Percentiles rank a stretch among this genome's conserved stretches.
Conservation (phyloP, 2,329 filamentous ascomycete species). For the Geosmithia putterillii region DNA sequence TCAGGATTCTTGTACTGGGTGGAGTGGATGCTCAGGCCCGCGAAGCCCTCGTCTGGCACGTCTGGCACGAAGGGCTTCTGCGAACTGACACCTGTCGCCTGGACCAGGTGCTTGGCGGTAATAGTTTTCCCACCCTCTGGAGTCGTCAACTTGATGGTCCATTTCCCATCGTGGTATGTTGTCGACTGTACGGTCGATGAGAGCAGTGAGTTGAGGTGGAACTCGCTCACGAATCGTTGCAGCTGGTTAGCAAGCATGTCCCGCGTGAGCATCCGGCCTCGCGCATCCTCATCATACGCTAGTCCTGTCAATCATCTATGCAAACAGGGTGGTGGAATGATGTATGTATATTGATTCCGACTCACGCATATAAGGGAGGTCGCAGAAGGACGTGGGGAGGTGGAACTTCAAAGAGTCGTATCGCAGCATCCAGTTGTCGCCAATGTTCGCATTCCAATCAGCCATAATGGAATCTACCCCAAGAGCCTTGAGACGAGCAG, state of each 20-base stretch:
- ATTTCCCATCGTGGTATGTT: conserved; percentile 11
- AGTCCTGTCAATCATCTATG: neutral
- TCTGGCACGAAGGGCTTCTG: conserved; percentile 10
- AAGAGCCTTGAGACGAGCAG: conserved; percentile 24
- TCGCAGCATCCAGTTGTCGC: conserved; percentile 25
- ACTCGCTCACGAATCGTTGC: conserved; percentile 12
- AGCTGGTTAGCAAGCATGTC: conserved; percentile 13
- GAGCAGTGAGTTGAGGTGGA: conserved; percentile 18
- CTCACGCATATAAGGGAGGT: conserved; percentile 5
- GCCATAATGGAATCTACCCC: conserved; percentile 20
- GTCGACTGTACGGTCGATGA: conserved; percentile 13
- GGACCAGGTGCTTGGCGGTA: conserved; percentile 11
- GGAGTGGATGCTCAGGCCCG: conserved; percentile 13
- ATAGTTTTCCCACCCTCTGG: conserved; percentile 1
- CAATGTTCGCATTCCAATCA: conserved; percentile 18
- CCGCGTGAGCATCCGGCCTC: conserved; percentile 8
- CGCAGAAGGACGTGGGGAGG: conserved; percentile 14
- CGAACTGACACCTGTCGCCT: conserved; percentile 12
- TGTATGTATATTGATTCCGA: too few relatives aligned
- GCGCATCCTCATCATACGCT: conserved; percentile 7
- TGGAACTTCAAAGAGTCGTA: conserved; percentile 27
- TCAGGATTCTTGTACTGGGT: conserved; percentile 8
- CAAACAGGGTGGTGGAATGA: conserved; percentile 7
- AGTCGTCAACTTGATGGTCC: conserved; percentile 12
- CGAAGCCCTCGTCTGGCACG: conserved; percentile 7